Percentiles rank a stretch among this genome's conserved stretches.
Conservation (phyloP, 106 monocot species). For the Dioscorea alata region DNA sequence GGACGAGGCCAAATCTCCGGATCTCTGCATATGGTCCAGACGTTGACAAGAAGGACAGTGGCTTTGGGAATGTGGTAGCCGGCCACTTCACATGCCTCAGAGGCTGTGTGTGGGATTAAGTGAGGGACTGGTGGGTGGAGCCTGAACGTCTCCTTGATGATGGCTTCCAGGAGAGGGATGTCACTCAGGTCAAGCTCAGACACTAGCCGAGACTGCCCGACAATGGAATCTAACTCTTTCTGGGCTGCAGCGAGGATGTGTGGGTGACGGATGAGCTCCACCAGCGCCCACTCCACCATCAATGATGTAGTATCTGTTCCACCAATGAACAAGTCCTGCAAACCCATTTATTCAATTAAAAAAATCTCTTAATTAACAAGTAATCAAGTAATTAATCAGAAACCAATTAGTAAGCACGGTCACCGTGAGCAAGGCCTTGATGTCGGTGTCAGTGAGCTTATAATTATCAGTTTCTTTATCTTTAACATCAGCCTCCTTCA, state of each 20-base stretch:
- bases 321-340: constrained; percentile 4
- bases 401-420: too few relatives aligned
- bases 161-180: neutral
- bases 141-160: constrained; percentile 1
- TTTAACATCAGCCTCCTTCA: too few relatives aligned
- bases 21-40: too few relatives aligned
- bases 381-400: too few relatives aligned
- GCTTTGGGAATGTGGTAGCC: too few relatives aligned
- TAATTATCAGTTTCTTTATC: neutral
- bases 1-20: constrained; percentile 26
- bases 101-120: neutral
- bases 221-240: neutral
- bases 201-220: neutral
- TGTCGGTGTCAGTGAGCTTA: constrained; percentile 35
- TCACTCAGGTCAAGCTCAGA: neutral
- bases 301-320: neutral
- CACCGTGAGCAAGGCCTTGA: too few relatives aligned
- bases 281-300: neutral
- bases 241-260: neutral
- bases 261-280: neutral
- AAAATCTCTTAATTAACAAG: too few relatives aligned
- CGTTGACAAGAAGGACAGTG: too few relatives aligned
- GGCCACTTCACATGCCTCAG: neutral
- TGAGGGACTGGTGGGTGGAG: constrained; percentile 2
- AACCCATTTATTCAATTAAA: constrained; percentile 9